These are phyloP conservation scores for Globisporangium ultimum DNA, from an alignment of 352 stramenopile genomes.

Conservation along the genomic window DNA sequence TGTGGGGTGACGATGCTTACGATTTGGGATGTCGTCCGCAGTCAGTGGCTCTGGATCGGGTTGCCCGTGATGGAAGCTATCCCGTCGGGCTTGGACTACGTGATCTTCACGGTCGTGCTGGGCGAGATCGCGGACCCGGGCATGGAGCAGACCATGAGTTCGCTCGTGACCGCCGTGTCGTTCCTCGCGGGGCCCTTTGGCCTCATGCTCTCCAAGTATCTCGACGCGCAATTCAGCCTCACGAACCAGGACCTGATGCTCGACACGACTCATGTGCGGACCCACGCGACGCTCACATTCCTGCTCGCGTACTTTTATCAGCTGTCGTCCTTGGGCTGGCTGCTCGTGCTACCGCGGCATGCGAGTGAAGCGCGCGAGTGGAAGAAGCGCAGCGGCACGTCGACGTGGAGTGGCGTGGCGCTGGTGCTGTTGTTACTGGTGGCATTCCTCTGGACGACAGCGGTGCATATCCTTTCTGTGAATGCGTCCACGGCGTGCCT, in stretches of 20 bases:
- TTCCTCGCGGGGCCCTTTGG: slow-evolving; percentile 38
- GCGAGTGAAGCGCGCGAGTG: slow-evolving; percentile 20
- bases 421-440: slow-evolving; percentile 26
- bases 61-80: slow-evolving; percentile 52
- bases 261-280: slow-evolving; percentile 36
- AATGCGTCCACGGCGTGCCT: slow-evolving; percentile 40
- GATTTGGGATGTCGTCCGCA: slow-evolving; percentile 53
- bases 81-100: slow-evolving; percentile 46
- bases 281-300: slow-evolving; percentile 35
- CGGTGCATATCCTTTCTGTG: slow-evolving; percentile 43
- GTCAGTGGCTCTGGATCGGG: slow-evolving; percentile 63
- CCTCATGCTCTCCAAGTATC: slow-evolving; percentile 44
- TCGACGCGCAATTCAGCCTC: slow-evolving; percentile 50
- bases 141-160: slow-evolving; percentile 22
- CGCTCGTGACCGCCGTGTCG: slow-evolving; percentile 43
- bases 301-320: slow-evolving; percentile 48
- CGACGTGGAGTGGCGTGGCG: slow-evolving; percentile 13
- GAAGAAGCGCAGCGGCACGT: slow-evolving; percentile 26
- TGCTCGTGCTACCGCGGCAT: slow-evolving; percentile 38
- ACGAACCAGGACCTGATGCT: slow-evolving; percentile 37
- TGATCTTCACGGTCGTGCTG: slow-evolving; percentile 40
- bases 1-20: slow-evolving; percentile 41
- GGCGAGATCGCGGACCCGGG: slow-evolving; percentile 38
- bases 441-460: slow-evolving; percentile 6
- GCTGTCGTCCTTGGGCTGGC: slow-evolving; percentile 32